phyloP scores from a whole-genome alignment of 495 filamentous ascomycete genomes.

The Penicillium flavigenum region DNA sequence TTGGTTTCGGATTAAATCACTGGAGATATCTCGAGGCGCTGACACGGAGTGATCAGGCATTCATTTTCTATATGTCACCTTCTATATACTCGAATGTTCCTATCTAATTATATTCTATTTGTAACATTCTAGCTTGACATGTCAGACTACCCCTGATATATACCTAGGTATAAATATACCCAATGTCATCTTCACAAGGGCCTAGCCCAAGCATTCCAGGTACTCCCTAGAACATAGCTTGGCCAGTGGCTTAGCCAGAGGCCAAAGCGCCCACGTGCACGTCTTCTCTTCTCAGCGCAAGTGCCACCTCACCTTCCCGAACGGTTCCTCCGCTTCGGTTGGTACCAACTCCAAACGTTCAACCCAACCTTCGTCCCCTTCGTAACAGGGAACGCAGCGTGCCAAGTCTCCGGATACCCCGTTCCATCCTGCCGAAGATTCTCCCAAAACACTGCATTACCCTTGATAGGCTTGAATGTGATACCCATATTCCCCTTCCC shows the following conservation, averaged over 20 bases:
- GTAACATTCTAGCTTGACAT: neutral
- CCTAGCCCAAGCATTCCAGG: slow-evolving; percentile 10
- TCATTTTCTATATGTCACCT: neutral
- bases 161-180: no score
- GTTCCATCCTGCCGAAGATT: slow-evolving; percentile 63
- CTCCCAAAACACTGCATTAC: slow-evolving; percentile 76
- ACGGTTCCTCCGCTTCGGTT: slow-evolving; percentile 32
- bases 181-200: neutral
- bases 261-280: neutral
- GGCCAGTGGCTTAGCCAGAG: slow-evolving; percentile 6
- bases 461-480: slow-evolving; percentile 65
- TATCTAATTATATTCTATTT: slow-evolving; percentile 4
- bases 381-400: slow-evolving; percentile 68
- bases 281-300: neutral
- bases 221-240: neutral
- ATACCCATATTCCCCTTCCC: slow-evolving; percentile 41
- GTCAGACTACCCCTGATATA: neutral
- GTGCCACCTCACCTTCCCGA: neutral
- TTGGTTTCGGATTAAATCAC: neutral
- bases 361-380: slow-evolving; percentile 72
- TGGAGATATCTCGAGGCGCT: no score
- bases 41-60: neutral
- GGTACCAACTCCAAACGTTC: slow-evolving; percentile 71
- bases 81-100: neutral
- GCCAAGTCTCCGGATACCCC: slow-evolving; percentile 64